These are phyloP conservation scores for Fusarium nurragi DNA, from an alignment of 2,329 filamentous ascomycete species.

Conservation along the genomic window DNA sequence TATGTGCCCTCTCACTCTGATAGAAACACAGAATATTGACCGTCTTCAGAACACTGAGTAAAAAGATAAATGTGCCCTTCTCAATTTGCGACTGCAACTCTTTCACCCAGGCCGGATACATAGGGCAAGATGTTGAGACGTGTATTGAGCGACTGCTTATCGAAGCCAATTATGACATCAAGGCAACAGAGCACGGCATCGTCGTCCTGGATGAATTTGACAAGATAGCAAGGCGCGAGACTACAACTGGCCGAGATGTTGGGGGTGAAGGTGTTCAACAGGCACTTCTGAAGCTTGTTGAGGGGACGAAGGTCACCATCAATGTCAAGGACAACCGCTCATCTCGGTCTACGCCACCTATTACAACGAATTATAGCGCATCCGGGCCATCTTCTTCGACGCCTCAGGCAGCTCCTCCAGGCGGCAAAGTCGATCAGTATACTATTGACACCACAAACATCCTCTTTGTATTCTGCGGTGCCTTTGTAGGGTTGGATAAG, in stretches of 20 bases:
- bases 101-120: conserved; percentile 96
- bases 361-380: conserved; percentile 63
- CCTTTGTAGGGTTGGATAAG: conserved; percentile 93
- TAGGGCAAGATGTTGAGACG: conserved; percentile 96
- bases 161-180: conserved; percentile 88
- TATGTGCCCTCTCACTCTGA: conserved; percentile 47
- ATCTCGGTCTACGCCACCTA: conserved; percentile 61
- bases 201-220: conserved; percentile 97
- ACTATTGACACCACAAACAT: conserved; percentile 95
- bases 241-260: conserved; percentile 90
- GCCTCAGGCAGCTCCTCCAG: conserved; percentile 57
- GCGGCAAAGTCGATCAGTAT: conserved; percentile 68
- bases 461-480: conserved; percentile 94
- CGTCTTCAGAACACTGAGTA: conserved; percentile 79
- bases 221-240: conserved; percentile 91
- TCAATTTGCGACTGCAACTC: conserved; percentile 96
- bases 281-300: conserved; percentile 92
- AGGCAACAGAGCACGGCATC: conserved; percentile 87
- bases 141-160: conserved; percentile 92
- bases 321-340: conserved; percentile 83
- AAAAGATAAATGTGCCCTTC: conserved; percentile 93
- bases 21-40: conserved; percentile 25
- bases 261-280: conserved; percentile 97
- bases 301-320: conserved; percentile 92
- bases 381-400: conserved; percentile 56